Conservation (phyloP, 2,329 filamentous ascomycete species). For the Niveomyces coronatus region DNA sequence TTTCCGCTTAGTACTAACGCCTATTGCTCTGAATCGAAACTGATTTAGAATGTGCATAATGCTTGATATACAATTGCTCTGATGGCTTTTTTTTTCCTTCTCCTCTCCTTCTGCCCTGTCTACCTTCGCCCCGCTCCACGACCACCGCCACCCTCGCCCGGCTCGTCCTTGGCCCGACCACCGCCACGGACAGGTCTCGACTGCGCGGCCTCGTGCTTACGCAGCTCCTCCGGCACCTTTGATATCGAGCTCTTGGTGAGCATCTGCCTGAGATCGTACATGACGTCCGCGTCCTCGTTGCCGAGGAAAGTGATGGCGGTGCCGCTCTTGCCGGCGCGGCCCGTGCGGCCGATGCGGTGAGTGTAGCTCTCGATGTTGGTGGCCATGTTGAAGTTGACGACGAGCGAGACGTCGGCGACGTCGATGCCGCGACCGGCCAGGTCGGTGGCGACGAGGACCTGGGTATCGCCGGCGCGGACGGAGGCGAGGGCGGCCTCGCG, state of each 20-base stretch:
- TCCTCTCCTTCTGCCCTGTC: no score
- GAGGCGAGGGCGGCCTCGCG: slow-evolving; percentile 83
- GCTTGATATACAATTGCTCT: no score
- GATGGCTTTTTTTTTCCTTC: no score
- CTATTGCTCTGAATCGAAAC: no score
- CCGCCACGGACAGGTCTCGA: slow-evolving; percentile 51
- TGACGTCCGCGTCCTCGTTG: slow-evolving; percentile 75
- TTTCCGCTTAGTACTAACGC: no score
- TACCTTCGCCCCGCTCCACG: no score
- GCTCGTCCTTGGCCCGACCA: slow-evolving; percentile 21
- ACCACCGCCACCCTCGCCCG: slow-evolving; percentile 14
- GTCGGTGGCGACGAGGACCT: slow-evolving; percentile 92
- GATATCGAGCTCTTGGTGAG: slow-evolving; percentile 81
- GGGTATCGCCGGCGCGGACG: slow-evolving; percentile 68
- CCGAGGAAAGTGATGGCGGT: slow-evolving; percentile 93
- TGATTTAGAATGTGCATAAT: no score
- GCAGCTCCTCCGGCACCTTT: slow-evolving; percentile 81
- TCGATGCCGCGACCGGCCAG: slow-evolving; percentile 96
- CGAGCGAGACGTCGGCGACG: slow-evolving; percentile 83
- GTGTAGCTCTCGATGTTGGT: slow-evolving; percentile 88
- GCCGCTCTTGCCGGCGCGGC: slow-evolving; percentile 94
- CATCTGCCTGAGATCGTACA: slow-evolving; percentile 96
- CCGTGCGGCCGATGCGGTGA: slow-evolving; percentile 91
- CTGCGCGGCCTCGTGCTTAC: slow-evolving; percentile 85
- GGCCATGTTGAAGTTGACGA: slow-evolving; percentile 99